Conservation (phyloP, 2,329 filamentous ascomycete species). For the Penicillium occitanis region DNA sequence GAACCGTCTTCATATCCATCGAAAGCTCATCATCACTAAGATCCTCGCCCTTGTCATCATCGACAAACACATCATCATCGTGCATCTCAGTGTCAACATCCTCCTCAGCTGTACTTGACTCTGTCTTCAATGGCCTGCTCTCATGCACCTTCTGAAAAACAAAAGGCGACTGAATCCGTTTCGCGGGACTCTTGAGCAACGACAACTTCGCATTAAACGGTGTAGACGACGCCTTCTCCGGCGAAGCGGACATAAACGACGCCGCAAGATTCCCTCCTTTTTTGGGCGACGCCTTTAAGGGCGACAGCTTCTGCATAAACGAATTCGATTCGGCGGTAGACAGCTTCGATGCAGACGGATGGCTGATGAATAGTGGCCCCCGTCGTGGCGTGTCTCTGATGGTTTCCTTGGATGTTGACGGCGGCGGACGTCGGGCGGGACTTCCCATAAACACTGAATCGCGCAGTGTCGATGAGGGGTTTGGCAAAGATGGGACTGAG, state of each 20-base stretch:
- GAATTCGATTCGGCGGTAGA: constrained; percentile 26
- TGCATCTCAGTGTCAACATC: constrained; percentile 15
- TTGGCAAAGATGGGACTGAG: constrained; percentile 29
- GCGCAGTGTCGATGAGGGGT: constrained; percentile 31
- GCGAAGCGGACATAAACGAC: constrained; percentile 36
- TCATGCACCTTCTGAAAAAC: constrained; percentile 31
- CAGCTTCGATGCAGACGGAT: constrained; percentile 24
- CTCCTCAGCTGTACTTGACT: constrained; percentile 11
- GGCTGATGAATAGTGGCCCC: constrained; percentile 30
- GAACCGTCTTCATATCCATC: not conserved
- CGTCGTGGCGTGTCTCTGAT: constrained; percentile 44
- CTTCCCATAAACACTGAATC: constrained; percentile 42
- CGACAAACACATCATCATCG: constrained; percentile 17
- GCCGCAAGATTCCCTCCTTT: constrained; percentile 39
- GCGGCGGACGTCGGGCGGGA: constrained; percentile 46
- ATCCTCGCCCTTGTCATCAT: constrained; percentile 21
- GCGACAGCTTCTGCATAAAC: constrained; percentile 35
- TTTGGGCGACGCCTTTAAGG: constrained; percentile 47
- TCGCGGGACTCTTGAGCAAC: constrained; percentile 47
- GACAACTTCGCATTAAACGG: constrained; percentile 38
- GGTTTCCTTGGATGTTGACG: constrained; percentile 46
- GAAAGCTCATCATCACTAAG: constrained; percentile 17
- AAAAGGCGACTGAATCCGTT: constrained; percentile 40
- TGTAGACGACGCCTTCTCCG: constrained; percentile 33
- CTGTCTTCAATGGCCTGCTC: not conserved